Evolutionary conservation across 2,329 filamentous ascomycete species (phyloP).

Genomic region (Boeremia lycopersici): DNA sequence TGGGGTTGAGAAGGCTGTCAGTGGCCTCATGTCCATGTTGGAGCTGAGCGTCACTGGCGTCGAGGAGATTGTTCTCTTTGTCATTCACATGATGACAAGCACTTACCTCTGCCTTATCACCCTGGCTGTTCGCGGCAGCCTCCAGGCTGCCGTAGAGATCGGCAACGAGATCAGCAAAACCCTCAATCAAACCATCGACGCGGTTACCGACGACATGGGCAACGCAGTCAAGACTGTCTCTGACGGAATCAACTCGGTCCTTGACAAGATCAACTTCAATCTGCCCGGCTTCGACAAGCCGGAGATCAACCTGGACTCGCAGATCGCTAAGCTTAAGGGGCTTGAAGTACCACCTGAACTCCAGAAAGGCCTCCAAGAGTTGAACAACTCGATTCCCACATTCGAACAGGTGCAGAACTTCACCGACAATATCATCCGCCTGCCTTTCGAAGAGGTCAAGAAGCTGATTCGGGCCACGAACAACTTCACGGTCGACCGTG

Average conservation of each 20-base stretch:
- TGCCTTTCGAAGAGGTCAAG: slow-evolving; percentile 83
- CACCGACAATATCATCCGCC: slow-evolving; percentile 73
- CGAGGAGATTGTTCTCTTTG: slow-evolving; percentile 86
- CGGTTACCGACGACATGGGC: slow-evolving; percentile 58
- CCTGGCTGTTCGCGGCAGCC: slow-evolving; percentile 77
- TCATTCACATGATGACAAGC: slow-evolving; percentile 87
- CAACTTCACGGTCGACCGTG: slow-evolving; percentile 77
- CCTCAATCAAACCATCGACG: slow-evolving; percentile 67
- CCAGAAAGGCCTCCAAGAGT: slow-evolving; percentile 69
- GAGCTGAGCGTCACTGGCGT: slow-evolving; percentile 80
- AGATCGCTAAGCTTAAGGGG: slow-evolving; percentile 69
- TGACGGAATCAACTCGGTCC: slow-evolving; percentile 47
- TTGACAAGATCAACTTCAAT: slow-evolving; percentile 50
- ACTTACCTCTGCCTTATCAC: slow-evolving; percentile 92
- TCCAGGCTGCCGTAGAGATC: slow-evolving; percentile 71
- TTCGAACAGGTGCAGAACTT: slow-evolving; percentile 85
- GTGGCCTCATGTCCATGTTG: slow-evolving; percentile 79
- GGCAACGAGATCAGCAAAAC: slow-evolving; percentile 65
- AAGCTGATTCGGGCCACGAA: slow-evolving; percentile 71
- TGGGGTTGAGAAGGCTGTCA: slow-evolving; percentile 79
- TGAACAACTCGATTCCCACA: slow-evolving; percentile 80
- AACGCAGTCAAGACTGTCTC: slow-evolving; percentile 43
- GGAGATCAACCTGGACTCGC: slow-evolving; percentile 68
- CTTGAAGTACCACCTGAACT: slow-evolving; percentile 73
- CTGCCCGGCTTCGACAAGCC: slow-evolving; percentile 53